A percentile compares a stretch with the other conserved stretches of the same genome.
These are phyloP conservation scores for Notholithocarpus densiflorus DNA, from an alignment of 306 rosid species.

Conservation along the genomic window DNA sequence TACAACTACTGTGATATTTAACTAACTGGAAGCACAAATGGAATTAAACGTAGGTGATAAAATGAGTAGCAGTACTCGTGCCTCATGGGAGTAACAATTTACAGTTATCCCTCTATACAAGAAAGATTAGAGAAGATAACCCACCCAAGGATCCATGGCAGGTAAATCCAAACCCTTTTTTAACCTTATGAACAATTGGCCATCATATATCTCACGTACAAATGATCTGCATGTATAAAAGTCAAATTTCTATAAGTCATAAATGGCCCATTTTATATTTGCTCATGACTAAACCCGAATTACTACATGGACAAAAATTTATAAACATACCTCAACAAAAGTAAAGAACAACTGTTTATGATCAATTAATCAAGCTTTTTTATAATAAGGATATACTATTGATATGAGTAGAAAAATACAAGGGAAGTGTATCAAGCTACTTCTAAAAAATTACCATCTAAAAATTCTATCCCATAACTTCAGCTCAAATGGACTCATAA, in stretches of 20 bases:
- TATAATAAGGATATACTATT: too few species aligned
- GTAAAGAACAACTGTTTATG: background rate
- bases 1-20: background rate
- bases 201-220: constrained; percentile 79
- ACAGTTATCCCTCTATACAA: background rate
- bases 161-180: constrained; percentile 78
- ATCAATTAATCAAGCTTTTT: background rate
- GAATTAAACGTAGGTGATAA: background rate
- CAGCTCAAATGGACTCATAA: too few species aligned
- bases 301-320: background rate
- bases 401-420: too few species aligned
- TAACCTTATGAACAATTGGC: constrained; percentile 71
- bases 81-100: too few species aligned
- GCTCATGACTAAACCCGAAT: background rate
- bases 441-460: too few species aligned
- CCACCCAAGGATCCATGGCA: constrained; percentile 95
- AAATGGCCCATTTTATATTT: constrained; percentile 5
- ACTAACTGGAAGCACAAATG: background rate
- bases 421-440: too few species aligned
- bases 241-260: background rate
- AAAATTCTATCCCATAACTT: too few species aligned
- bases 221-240: constrained; percentile 57
- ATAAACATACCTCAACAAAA: background rate
- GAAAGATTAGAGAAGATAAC: constrained; percentile 23
- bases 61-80: constrained; percentile 4